These are phyloP conservation scores for Macrophomina pseudophaseolina DNA, from an alignment of 2,329 filamentous ascomycete genomes.

Conservation along the genomic window DNA sequence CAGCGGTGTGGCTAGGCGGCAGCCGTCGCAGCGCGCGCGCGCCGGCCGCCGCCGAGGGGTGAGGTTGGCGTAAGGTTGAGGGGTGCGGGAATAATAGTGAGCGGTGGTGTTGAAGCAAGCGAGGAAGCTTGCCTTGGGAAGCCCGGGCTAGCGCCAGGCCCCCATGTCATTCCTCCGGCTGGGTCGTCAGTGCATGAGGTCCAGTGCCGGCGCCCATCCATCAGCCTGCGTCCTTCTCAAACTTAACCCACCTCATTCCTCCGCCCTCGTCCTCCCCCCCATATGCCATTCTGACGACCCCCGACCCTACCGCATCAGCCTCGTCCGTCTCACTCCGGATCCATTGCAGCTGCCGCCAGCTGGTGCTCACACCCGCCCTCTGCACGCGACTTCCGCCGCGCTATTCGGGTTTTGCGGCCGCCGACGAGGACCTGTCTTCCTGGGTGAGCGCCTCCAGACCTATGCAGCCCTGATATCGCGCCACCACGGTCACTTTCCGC, in stretches of 20 bases:
- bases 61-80: slow-evolving; percentile 21
- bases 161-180: slow-evolving; percentile 16
- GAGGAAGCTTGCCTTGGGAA: slow-evolving; percentile 25
- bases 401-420: slow-evolving; percentile 26
- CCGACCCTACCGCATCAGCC: neutral
- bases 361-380: slow-evolving; percentile 12
- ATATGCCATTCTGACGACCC: slow-evolving; percentile 1
- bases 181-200: slow-evolving; percentile 19
- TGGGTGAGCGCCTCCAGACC: slow-evolving; percentile 25
- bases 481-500: slow-evolving; percentile 21
- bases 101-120: slow-evolving; percentile 18
- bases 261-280: slow-evolving; percentile 14
- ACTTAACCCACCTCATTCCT: slow-evolving; percentile 16
- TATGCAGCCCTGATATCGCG: slow-evolving; percentile 28
- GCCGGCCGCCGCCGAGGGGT: slow-evolving; percentile 4
- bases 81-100: slow-evolving; percentile 12
- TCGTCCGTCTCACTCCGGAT: neutral
- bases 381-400: slow-evolving; percentile 25
- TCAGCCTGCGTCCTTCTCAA: slow-evolving; percentile 15
- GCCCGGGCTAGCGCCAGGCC: slow-evolving; percentile 23
- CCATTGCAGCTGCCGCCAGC: slow-evolving; percentile 1
- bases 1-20: neutral
- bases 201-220: slow-evolving; percentile 25
- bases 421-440: slow-evolving; percentile 20
- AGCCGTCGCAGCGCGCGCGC: neutral